These are phyloP conservation scores for Hypoxylon sp. DNA, from an alignment of 2,329 filamentous ascomycete genomes.

Conservation along the genomic window DNA sequence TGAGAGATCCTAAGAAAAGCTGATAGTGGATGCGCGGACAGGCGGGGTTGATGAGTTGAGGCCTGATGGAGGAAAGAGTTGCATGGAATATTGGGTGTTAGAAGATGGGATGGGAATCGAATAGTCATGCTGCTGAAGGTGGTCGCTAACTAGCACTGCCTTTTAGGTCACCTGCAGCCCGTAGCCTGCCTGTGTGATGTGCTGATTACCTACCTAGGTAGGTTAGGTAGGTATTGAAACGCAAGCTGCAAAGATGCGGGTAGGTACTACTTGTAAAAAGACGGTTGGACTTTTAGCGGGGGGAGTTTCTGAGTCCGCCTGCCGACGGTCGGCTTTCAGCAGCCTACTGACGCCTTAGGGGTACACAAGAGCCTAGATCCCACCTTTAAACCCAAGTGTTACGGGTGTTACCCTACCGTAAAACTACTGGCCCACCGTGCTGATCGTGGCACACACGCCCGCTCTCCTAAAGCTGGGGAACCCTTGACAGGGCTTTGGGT, in stretches of 20 bases:
- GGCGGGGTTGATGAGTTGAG: conserved; percentile 35
- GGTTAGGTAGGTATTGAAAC: no score
- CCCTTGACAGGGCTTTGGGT: conserved; percentile 31
- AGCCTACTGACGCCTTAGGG: not conserved
- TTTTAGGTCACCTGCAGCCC: conserved; percentile 8
- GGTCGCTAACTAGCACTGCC: not conserved
- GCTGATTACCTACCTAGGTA: no score
- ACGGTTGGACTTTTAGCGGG: conserved; percentile 20
- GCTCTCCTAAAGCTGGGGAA: conserved; percentile 42
- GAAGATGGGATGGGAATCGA: not conserved
- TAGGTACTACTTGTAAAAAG: conserved; percentile 5
- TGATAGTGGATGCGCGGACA: conserved; percentile 32
- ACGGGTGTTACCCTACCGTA: conserved; percentile 12
- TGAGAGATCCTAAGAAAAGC: conserved; percentile 28
- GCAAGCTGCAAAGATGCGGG: not conserved
- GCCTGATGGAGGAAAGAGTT: not conserved
- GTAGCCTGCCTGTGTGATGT: not conserved
- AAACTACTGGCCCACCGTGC: conserved; percentile 3
- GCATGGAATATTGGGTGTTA: not conserved
- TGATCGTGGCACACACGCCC: conserved; percentile 26
- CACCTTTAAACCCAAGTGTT: conserved; percentile 20
- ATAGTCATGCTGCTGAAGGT: no score
- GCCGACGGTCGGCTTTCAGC: conserved; percentile 33
- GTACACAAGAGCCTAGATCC: not conserved
- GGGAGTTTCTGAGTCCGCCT: conserved; percentile 28